Conservation (phyloP, 441 rosid species). For the Adansonia gregorii region DNA sequence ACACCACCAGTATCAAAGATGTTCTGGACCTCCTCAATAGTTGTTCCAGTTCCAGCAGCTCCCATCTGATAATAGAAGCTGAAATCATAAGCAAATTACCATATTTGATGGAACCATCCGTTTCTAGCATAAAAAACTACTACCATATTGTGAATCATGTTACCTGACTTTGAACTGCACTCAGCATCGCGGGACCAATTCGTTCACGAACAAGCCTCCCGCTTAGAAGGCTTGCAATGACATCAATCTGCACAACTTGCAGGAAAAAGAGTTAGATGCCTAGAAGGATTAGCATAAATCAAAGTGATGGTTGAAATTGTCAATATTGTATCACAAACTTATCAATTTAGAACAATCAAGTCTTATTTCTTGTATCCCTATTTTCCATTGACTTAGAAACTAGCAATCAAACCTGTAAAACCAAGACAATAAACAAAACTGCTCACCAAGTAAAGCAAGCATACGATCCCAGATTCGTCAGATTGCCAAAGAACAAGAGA, state of each 20-base stretch:
- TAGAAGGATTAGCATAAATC: background rate
- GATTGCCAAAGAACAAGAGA: constrained; percentile 91
- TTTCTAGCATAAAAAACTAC: background rate
- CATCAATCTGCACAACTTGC: constrained; percentile 70
- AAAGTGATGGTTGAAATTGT: background rate
- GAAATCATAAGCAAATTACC: constrained; percentile 28
- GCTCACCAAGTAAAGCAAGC: constrained; percentile 91
- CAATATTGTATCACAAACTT: background rate
- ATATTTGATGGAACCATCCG: background rate
- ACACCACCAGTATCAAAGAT: constrained; percentile 77
- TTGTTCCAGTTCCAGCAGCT: constrained; percentile 70
- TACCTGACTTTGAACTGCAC: constrained; percentile 99
- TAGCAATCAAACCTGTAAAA: background rate
- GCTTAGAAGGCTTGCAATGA: constrained; percentile 86
- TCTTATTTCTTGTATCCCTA: background rate
- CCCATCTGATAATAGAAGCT: constrained; percentile 69
- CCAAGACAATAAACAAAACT: constrained; percentile 7
- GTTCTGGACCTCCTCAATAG: constrained; percentile 72
- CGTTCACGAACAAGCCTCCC: constrained; percentile 97
- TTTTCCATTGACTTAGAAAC: background rate
- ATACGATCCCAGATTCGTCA: constrained; percentile 79
- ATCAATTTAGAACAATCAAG: background rate
- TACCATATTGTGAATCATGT: background rate
- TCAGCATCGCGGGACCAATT: constrained; percentile 94
- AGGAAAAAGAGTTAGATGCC: constrained; percentile 20